Conservation (phyloP, 805 yeast species). For the Cyberlindnera euphorbiae region DNA sequence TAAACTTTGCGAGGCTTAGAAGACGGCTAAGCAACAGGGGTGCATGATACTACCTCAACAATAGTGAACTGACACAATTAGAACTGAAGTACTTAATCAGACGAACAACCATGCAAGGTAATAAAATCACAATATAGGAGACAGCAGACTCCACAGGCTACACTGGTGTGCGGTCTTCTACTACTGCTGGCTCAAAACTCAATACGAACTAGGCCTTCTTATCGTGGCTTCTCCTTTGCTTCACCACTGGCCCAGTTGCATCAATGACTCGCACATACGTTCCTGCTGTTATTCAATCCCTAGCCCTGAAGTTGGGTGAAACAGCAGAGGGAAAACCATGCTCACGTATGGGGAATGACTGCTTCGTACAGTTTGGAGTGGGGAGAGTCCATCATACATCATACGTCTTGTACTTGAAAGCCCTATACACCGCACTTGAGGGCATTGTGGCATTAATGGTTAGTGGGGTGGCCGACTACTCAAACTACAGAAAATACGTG, state of each 20-base stretch:
- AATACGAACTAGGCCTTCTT: conserved; percentile 15
- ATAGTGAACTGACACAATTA: no score
- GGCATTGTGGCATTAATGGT: conserved; percentile 32
- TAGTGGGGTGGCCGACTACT: conserved; percentile 39
- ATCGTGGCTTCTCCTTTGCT: conserved; percentile 36
- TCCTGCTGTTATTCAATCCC: conserved; percentile 37
- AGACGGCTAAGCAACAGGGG: no score
- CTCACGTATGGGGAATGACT: conserved; percentile 30
- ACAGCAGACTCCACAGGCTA: no score
- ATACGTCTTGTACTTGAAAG: conserved; percentile 34
- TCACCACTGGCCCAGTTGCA: conserved; percentile 38
- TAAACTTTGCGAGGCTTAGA: no score
- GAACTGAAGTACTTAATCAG: no score
- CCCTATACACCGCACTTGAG: conserved; percentile 35
- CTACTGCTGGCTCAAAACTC: no score
- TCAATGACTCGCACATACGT: conserved; percentile 38
- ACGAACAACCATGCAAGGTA: no score
- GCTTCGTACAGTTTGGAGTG: conserved; percentile 33
- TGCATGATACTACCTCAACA: no score
- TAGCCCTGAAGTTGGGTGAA: conserved; percentile 30
- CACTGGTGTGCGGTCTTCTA: no score
- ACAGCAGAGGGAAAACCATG: conserved; percentile 27
- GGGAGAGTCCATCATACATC: conserved; percentile 32
- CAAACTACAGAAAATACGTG: conserved; percentile 32
- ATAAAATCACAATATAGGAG: no score